phyloP scores from a whole-genome alignment of 306 rosid genomes.

The Acacia crassicarpa region DNA sequence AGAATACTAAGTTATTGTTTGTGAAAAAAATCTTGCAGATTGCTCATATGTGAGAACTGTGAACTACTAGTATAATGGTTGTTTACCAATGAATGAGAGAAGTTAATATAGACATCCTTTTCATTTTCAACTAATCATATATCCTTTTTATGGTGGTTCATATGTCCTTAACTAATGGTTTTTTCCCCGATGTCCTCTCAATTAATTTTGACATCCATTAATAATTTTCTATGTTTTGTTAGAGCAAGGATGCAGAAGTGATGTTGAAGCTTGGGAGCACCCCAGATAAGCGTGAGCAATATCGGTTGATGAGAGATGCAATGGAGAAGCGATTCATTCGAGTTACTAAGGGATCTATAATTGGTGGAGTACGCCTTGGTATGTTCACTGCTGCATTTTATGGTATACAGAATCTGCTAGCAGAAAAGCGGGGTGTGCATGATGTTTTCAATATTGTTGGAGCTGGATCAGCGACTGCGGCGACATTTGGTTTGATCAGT shows the following conservation, averaged over 20 bases:
- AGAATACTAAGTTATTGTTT: not conserved
- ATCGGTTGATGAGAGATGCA: conserved; percentile 75
- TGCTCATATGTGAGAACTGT: not conserved
- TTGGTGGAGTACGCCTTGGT: conserved; percentile 66
- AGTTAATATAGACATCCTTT: conserved; percentile 3
- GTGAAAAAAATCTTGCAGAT: not conserved
- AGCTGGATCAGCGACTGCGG: conserved; percentile 97
- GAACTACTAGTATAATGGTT: not conserved
- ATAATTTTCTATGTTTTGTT: conserved; percentile 34
- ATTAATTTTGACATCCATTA: conserved; percentile 18
- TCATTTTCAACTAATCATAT: conserved; percentile 6
- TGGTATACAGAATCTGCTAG: conserved; percentile 74
- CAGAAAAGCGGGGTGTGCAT: conserved; percentile 80
- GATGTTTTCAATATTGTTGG: conserved; percentile 86
- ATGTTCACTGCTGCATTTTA: conserved; percentile 74
- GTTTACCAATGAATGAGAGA: not conserved
- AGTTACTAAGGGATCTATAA: conserved; percentile 68
- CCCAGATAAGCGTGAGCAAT: not conserved
- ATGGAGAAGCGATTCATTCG: conserved; percentile 94
- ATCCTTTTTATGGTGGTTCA: conserved; percentile 2
- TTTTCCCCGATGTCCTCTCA: not conserved
- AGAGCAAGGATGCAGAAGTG: conserved; percentile 98
- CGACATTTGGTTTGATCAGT: conserved; percentile 87
- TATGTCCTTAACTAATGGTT: not conserved
- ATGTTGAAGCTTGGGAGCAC: conserved; percentile 66